Percentiles rank a stretch among this genome's conserved stretches.
phyloP scores from a whole-genome alignment of 176 grass and related monocot genomes.

The Musa schizocarpa region DNA sequence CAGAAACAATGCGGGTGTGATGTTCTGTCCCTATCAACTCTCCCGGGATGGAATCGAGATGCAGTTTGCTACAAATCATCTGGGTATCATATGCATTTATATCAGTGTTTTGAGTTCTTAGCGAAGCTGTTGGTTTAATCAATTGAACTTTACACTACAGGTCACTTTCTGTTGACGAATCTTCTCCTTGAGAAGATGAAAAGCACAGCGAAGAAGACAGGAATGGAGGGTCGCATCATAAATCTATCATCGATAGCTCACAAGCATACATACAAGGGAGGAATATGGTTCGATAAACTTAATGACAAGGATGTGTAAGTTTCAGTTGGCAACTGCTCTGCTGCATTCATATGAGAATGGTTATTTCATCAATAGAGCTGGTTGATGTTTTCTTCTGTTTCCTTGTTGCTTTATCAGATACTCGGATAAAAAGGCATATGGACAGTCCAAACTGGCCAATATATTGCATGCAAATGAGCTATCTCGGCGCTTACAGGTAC shows the following conservation, averaged over 20 bases:
- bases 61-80: constrained; percentile 95
- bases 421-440: constrained; percentile 77
- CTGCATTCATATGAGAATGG: not conserved
- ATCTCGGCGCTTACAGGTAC: constrained; percentile 65
- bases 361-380: not conserved
- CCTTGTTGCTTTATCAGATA: constrained; percentile 47
- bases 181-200: constrained; percentile 92
- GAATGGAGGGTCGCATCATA: constrained; percentile 76
- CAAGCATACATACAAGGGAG: constrained; percentile 54
- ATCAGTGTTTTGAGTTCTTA: not conserved
- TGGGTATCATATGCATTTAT: constrained; percentile 40
- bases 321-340: not conserved
- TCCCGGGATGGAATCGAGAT: constrained; percentile 81
- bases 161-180: constrained; percentile 86
- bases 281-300: constrained; percentile 64
- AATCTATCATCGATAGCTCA: constrained; percentile 88
- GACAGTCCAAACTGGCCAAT: constrained; percentile 93
- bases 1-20: constrained; percentile 95
- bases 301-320: constrained; percentile 62
- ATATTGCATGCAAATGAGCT: constrained; percentile 83
- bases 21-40: constrained; percentile 89
- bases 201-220: constrained; percentile 48
- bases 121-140: no score
- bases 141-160: constrained; percentile 28
- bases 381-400: constrained; percentile 18